Conservation (phyloP, 2,329 filamentous ascomycete species). For the Ceratocystis diversiconidia region DNA sequence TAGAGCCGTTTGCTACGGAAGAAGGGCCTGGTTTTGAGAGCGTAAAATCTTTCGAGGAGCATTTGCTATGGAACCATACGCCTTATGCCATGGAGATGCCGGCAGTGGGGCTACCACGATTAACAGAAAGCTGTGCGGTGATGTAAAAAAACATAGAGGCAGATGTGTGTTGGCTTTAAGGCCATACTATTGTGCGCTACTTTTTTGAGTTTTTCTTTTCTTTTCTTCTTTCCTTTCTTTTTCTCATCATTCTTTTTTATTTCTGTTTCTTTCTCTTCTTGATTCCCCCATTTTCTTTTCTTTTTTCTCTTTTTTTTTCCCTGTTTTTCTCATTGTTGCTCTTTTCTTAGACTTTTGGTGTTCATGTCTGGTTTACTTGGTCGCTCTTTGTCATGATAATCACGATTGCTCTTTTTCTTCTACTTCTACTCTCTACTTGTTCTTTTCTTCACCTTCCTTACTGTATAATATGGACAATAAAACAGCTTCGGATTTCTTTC, state of each 20-base stretch:
- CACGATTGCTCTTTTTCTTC: slow-evolving; percentile 1
- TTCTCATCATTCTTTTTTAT: slow-evolving; percentile 6
- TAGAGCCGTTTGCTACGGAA: slow-evolving; percentile 36
- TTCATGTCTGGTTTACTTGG: slow-evolving; percentile 6
- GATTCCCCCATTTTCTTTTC: not conserved
- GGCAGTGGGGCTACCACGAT: slow-evolving; percentile 26
- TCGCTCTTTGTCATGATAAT: slow-evolving; percentile 3
- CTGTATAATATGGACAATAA: slow-evolving; percentile 6
- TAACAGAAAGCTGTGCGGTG: slow-evolving; percentile 30
- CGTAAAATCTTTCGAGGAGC: slow-evolving; percentile 36
- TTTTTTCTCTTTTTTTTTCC: not conserved
- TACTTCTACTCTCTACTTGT: not conserved
- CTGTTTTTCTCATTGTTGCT: not conserved
- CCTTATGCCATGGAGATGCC: slow-evolving; percentile 21
- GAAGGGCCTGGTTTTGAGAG: slow-evolving; percentile 36
- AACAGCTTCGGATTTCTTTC: not conserved
- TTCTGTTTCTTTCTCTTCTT: slow-evolving; percentile 5
- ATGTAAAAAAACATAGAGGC: slow-evolving; percentile 28
- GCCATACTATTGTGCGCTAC: not conserved
- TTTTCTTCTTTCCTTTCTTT: slow-evolving; percentile 1
- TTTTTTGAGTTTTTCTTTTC: slow-evolving; percentile 7
- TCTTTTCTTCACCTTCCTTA: not conserved
- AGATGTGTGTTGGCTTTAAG: not conserved
- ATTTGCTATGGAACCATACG: slow-evolving; percentile 44
- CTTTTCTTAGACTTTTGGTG: slow-evolving; percentile 9